A percentile compares a stretch with the other conserved stretches of the same genome.
These are phyloP conservation scores for Umbellularia californica DNA, from an alignment of 164 flowering plant genomes.

Conservation along the genomic window DNA sequence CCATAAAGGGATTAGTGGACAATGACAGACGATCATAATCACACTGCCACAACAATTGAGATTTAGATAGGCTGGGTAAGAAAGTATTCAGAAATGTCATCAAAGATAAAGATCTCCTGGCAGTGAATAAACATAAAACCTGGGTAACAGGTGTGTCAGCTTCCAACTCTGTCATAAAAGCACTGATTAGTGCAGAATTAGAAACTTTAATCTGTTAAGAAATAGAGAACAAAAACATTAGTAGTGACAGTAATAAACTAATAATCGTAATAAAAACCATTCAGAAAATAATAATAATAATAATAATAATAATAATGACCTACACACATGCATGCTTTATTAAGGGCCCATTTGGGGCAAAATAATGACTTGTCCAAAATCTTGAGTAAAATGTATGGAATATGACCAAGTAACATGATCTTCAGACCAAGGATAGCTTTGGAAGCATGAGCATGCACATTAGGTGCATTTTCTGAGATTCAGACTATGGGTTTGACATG, in stretches of 20 bases:
- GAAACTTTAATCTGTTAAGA: constrained; percentile 85
- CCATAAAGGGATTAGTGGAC: constrained; percentile 74
- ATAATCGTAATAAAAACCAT: too few relatives aligned
- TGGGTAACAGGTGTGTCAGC: constrained; percentile 81
- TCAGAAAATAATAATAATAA: too few relatives aligned
- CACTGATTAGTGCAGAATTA: constrained; percentile 93
- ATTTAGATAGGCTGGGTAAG: constrained; percentile 1
- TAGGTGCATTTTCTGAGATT: background rate
- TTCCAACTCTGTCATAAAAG: constrained; percentile 92
- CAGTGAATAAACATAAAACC: constrained; percentile 30
- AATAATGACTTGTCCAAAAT: background rate
- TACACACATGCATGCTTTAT: background rate
- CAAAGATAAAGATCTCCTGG: background rate
- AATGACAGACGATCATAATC: constrained; percentile 87
- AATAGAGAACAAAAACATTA: constrained; percentile 1
- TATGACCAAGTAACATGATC: background rate
- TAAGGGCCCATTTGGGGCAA: background rate
- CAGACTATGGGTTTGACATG: background rate
- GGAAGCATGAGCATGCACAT: background rate
- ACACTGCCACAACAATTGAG: constrained; percentile 43
- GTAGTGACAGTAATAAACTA: too few relatives aligned
- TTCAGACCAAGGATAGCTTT: background rate
- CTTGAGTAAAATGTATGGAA: background rate
- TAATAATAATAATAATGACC: background rate
- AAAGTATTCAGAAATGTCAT: background rate